Evolutionary conservation across 1,139 yeast species (phyloP).

Genomic region (Geotrichum cucujoidarum): DNA sequence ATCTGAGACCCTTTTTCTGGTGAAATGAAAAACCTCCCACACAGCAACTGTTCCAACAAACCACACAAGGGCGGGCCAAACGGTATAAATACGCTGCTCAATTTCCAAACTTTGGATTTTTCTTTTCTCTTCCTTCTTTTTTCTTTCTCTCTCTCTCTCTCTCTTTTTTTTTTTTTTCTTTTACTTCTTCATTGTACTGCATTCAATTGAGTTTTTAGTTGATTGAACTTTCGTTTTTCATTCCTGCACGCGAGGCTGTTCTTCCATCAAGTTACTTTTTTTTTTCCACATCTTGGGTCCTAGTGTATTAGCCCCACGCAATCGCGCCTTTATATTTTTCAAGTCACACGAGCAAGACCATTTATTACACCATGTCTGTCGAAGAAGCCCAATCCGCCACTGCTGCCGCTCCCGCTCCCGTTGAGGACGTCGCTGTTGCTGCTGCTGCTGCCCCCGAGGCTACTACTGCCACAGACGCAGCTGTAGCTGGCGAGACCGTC

Average conservation of each 20-base stretch:
- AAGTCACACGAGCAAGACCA: neutral
- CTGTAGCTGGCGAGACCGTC: neutral
- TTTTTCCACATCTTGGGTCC: no score
- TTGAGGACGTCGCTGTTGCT: neutral
- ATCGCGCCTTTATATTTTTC: no score
- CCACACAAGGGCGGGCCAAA: neutral
- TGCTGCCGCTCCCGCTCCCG: neutral
- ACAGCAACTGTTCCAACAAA: neutral
- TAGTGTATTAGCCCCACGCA: no score
- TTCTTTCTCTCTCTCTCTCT: conserved; percentile 8
- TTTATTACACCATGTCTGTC: neutral
- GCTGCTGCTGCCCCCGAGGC: conserved; percentile 6
- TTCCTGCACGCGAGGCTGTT: conserved; percentile 1
- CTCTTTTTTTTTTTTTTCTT: neutral
- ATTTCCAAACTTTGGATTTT: neutral
- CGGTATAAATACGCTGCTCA: neutral
- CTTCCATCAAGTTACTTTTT: no score
- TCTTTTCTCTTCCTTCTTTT: neutral
- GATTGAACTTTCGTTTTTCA: conserved; percentile 10
- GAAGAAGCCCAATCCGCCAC: conserved; percentile 1
- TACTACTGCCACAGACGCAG: neutral
- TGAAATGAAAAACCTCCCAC: neutral
- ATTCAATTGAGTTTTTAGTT: conserved; percentile 4
- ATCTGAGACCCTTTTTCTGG: neutral
- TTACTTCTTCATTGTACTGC: conserved; percentile 1